These are phyloP conservation scores for Annulohypoxylon nitens DNA, from an alignment of 495 filamentous ascomycete genomes.

Conservation along the genomic window DNA sequence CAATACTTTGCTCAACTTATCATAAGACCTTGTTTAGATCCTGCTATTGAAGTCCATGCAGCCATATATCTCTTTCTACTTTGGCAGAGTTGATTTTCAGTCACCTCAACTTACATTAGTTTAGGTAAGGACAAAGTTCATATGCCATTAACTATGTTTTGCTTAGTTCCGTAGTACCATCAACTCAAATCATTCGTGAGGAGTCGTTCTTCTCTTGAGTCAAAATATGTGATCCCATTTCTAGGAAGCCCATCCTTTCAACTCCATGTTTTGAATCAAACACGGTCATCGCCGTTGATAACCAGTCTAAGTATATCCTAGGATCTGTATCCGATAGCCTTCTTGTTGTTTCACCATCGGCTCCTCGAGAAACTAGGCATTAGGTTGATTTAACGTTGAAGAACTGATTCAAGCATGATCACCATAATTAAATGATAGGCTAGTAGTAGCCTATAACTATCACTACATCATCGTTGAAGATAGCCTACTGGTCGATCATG, in stretches of 20 bases:
- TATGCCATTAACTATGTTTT: too few relatives aligned
- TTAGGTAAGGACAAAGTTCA: too few relatives aligned
- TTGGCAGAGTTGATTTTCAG: too few relatives aligned
- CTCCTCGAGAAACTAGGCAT: background rate
- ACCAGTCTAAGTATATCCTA: background rate
- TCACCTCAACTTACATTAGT: too few relatives aligned
- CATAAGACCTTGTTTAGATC: background rate
- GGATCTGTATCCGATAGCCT: background rate
- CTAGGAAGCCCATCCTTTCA: background rate
- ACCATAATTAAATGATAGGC: background rate
- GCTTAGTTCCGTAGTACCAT: too few relatives aligned
- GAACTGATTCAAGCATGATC: background rate
- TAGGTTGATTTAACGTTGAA: background rate
- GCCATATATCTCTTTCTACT: too few relatives aligned
- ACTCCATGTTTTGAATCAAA: background rate
- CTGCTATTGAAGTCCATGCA: too few relatives aligned
- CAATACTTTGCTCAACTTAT: background rate
- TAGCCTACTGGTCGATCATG: slow-evolving; percentile 7
- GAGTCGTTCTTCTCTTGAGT: too few relatives aligned
- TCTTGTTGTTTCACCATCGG: background rate
- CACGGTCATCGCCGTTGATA: background rate
- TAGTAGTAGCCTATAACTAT: background rate
- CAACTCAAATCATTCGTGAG: too few relatives aligned
- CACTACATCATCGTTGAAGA: background rate
- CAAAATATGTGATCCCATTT: background rate